Percentiles rank a stretch among this genome's conserved stretches.
Evolutionary conservation across 495 filamentous ascomycete genomes (phyloP).

Genomic region (Mytilinidion resinicola): DNA sequence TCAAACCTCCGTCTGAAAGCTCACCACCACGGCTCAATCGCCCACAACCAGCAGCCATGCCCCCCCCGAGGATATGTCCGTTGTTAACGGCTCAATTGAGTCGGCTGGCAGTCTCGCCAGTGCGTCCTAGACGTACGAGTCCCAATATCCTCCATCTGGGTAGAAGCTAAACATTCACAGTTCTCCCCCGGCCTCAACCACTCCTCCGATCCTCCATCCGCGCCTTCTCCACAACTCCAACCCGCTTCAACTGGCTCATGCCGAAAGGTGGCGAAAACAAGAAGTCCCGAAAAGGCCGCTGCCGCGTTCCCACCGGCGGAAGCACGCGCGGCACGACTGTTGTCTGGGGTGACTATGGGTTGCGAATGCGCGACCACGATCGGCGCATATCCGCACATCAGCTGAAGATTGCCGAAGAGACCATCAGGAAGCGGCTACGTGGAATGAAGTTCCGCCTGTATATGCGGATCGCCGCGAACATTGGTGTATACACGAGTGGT

Average conservation of each 20-base stretch:
- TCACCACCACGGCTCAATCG: background rate
- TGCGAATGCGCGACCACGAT: conserved; percentile 91
- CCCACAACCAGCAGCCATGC: conserved; percentile 14
- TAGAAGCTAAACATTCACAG: background rate
- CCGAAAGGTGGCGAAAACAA: conserved; percentile 66
- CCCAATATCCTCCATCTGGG: conserved; percentile 1
- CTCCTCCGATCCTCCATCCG: conserved; percentile 35
- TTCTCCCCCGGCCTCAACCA: conserved; percentile 20
- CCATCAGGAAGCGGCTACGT: conserved; percentile 79
- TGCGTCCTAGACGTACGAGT: conserved; percentile 26
- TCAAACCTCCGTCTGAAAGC: conserved; percentile 1
- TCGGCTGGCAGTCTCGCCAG: conserved; percentile 6
- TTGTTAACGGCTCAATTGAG: conserved; percentile 24
- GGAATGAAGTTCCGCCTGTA: conserved; percentile 91
- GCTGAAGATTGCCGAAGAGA: conserved; percentile 82
- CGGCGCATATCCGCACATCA: conserved; percentile 81
- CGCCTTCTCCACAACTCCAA: conserved; percentile 68
- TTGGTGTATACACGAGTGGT: conserved; percentile 89
- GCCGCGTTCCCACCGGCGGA: conserved; percentile 83
- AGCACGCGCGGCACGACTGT: conserved; percentile 89
- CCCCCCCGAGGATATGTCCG: conserved; percentile 22
- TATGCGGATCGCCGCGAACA: conserved; percentile 81
- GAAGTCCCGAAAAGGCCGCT: conserved; percentile 86
- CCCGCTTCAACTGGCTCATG: conserved; percentile 65
- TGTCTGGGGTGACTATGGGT: conserved; percentile 90